phyloP scores from a whole-genome alignment of 2,329 filamentous ascomycete species.

The Thielaviopsis populi region DNA sequence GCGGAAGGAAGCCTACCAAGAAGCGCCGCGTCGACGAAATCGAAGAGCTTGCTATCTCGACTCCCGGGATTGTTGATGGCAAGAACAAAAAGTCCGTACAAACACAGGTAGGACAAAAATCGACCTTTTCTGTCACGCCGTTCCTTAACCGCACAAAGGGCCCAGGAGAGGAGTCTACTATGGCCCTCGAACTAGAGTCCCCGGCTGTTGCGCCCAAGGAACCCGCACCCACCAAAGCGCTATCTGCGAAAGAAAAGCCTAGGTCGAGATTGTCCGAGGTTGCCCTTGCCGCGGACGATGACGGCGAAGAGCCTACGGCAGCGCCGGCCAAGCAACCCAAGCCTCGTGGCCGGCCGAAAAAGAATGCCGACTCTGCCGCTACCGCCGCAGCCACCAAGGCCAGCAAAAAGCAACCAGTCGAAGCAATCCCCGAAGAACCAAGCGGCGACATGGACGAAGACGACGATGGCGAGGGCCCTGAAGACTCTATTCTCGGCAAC shows the following conservation, averaged over 20 bases:
- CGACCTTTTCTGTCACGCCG: slow-evolving; percentile 82
- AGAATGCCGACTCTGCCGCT: background rate
- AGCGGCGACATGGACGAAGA: slow-evolving; percentile 11
- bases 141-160: slow-evolving; percentile 64
- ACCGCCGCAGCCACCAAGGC: background rate
- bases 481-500: slow-evolving; percentile 4
- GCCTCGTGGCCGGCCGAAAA: slow-evolving; percentile 11
- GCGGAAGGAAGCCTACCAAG: slow-evolving; percentile 25
- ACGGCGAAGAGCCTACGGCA: background rate
- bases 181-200: slow-evolving; percentile 9
- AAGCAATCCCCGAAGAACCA: background rate
- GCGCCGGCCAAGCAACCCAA: slow-evolving; percentile 5
- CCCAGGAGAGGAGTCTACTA: slow-evolving; percentile 24
- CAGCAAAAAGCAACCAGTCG: background rate
- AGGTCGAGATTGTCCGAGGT: slow-evolving; percentile 15
- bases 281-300: slow-evolving; percentile 3
- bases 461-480: background rate
- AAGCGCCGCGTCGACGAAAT: slow-evolving; percentile 34
- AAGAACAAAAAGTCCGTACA: slow-evolving; percentile 46
- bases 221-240: slow-evolving; percentile 11
- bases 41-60: slow-evolving; percentile 34
- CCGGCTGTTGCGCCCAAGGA: slow-evolving; percentile 6
- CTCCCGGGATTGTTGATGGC: slow-evolving; percentile 28
- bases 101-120: slow-evolving; percentile 59
- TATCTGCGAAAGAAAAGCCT: slow-evolving; percentile 9